These are phyloP conservation scores for Taiozyma onychis DNA, from an alignment of 1,139 yeast genomes.

Conservation along the genomic window DNA sequence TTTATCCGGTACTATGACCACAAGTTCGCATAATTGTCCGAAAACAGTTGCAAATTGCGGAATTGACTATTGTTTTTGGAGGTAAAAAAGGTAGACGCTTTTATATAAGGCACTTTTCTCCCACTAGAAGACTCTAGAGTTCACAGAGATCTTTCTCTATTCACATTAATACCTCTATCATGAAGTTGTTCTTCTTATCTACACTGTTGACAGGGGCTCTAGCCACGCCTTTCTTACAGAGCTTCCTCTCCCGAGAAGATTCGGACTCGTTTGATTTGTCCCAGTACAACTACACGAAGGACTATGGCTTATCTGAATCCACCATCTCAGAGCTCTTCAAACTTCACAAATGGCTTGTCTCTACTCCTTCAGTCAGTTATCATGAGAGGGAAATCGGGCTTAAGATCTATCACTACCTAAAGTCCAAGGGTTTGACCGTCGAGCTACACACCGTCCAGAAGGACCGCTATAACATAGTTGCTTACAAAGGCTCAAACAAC, in stretches of 20 bases:
- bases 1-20: background rate
- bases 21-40: background rate
- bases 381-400: conserved; percentile 6
- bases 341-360: conserved; percentile 7
- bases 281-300: conserved; percentile 1
- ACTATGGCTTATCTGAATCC: conserved; percentile 2
- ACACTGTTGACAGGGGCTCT: background rate
- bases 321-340: conserved; percentile 6
- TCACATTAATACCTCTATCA: background rate
- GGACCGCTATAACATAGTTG: conserved; percentile 46
- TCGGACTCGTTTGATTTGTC: background rate
- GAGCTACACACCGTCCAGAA: conserved; percentile 36
- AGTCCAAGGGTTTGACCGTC: conserved; percentile 41
- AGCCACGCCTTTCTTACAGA: background rate
- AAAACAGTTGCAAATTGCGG: background rate
- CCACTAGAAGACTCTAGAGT: background rate
- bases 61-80: background rate
- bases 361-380: conserved; percentile 7
- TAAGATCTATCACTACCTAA: conserved; percentile 27
- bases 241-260: background rate
- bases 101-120: no score
- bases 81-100: background rate
- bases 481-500: conserved; percentile 36
- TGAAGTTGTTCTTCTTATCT: background rate
- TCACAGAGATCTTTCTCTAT: background rate